A percentile compares a stretch with the other conserved stretches of the same genome.
These are phyloP conservation scores for Suhomyces taliae DNA, from an alignment of 1,139 yeast genomes.

Conservation along the genomic window DNA sequence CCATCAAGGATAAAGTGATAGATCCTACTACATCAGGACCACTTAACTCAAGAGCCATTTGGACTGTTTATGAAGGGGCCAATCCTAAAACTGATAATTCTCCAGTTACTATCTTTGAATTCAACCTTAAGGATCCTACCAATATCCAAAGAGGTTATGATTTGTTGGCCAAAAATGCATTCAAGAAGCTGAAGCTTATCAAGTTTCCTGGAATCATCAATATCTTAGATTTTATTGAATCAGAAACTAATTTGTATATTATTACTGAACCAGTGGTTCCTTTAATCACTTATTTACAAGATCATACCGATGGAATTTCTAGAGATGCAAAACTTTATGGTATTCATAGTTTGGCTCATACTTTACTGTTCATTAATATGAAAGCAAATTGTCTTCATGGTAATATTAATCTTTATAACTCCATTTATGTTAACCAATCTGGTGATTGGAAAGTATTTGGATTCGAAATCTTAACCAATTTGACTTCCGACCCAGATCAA, in stretches of 20 bases:
- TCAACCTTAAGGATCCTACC: slow-evolving; percentile 47
- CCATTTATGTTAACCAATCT: slow-evolving; percentile 58
- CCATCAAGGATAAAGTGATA: slow-evolving; percentile 45
- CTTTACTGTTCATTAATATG: slow-evolving; percentile 61
- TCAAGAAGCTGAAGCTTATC: slow-evolving; percentile 63
- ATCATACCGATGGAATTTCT: slow-evolving; percentile 18
- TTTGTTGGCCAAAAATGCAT: slow-evolving; percentile 61
- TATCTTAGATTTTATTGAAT: slow-evolving; percentile 69
- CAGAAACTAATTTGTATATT: slow-evolving; percentile 60
- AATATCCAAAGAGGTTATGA: slow-evolving; percentile 30
- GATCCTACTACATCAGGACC: slow-evolving; percentile 27
- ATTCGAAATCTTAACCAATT: slow-evolving; percentile 65
- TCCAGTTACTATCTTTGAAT: slow-evolving; percentile 61
- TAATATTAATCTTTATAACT: slow-evolving; percentile 49
- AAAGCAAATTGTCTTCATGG: slow-evolving; percentile 71
- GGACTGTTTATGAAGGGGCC: slow-evolving; percentile 51
- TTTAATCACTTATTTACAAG: slow-evolving; percentile 36
- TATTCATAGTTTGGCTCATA: slow-evolving; percentile 52
- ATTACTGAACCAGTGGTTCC: slow-evolving; percentile 81
- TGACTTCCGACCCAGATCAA: slow-evolving; percentile 51
- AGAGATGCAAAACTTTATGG: slow-evolving; percentile 57
- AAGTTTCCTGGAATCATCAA: slow-evolving; percentile 77
- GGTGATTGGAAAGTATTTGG: slow-evolving; percentile 92
- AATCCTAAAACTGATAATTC: slow-evolving; percentile 40
- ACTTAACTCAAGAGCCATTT: slow-evolving; percentile 34